Evolutionary conservation across 2,329 filamentous ascomycete genomes (phyloP).

Genomic region (Alternaria viburni): DNA sequence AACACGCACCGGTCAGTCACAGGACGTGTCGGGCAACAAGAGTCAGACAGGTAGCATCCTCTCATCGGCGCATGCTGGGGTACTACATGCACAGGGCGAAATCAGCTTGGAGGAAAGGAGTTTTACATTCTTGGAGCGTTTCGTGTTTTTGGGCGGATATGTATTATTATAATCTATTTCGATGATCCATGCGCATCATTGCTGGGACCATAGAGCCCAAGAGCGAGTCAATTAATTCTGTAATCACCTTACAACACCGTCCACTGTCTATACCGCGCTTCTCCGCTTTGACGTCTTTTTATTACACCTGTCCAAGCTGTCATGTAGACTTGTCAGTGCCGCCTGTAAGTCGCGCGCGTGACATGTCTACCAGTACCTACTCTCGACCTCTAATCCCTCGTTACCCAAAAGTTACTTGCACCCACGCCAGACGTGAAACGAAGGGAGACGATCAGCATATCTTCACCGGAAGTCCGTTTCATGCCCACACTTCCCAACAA

Average conservation of each 20-base stretch:
- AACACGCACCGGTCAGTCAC: neutral
- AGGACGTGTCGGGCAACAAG: neutral
- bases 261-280: neutral
- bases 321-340: neutral
- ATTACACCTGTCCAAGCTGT: neutral
- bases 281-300: neutral
- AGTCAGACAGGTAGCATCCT: neutral
- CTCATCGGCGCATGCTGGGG: neutral
- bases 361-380: neutral
- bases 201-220: neutral
- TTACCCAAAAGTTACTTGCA: neutral
- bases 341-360: neutral
- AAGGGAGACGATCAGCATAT: neutral
- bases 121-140: neutral
- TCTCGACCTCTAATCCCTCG: neutral
- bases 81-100: neutral
- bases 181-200: neutral
- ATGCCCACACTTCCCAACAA: constrained; percentile 10
- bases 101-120: neutral
- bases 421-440: neutral
- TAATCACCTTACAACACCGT: neutral
- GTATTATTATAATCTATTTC: neutral
- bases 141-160: neutral
- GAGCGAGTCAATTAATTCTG: neutral
- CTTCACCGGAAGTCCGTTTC: neutral